A percentile compares a stretch with the other conserved stretches of the same genome.
These are phyloP conservation scores for Phylloporus sp. DNA, from an alignment of 768 basidiomycete genomes.

Conservation along the genomic window DNA sequence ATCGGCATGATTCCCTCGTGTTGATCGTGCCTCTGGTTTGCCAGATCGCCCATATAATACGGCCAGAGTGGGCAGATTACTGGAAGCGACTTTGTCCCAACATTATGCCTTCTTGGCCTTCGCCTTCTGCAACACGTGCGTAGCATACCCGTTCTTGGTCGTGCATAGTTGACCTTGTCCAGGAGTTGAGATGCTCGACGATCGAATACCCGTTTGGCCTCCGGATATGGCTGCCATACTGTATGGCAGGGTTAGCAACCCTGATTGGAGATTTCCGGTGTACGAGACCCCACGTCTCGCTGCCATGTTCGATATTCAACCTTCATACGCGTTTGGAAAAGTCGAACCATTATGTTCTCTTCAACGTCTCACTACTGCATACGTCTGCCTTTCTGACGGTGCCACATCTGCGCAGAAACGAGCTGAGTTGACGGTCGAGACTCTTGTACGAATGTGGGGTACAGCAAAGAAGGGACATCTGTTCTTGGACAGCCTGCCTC, in stretches of 20 bases:
- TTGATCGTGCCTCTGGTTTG: conserved; percentile 61
- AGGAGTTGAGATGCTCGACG: conserved; percentile 52
- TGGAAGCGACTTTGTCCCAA: conserved; percentile 81
- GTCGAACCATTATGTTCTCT: conserved; percentile 54
- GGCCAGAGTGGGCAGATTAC: conserved; percentile 88
- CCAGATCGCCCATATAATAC: conserved; percentile 53
- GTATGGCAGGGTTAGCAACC: conserved; percentile 51
- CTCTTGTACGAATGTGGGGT: conserved; percentile 43
- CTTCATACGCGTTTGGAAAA: conserved; percentile 58
- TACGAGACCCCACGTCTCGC: conserved; percentile 43
- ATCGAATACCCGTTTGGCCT: conserved; percentile 71
- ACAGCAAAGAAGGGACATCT: conserved; percentile 39
- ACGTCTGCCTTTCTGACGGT: conserved; percentile 54
- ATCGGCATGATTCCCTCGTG: conserved; percentile 51
- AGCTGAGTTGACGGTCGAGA: conserved; percentile 58
- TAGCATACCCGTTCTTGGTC: neutral
- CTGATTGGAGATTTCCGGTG: conserved; percentile 59
- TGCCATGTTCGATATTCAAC: conserved; percentile 43
- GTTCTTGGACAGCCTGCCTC: conserved; percentile 52
- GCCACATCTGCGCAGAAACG: conserved; percentile 52
- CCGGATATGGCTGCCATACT: conserved; percentile 71
- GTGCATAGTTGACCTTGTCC: conserved; percentile 11
- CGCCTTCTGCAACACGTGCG: conserved; percentile 33
- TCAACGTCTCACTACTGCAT: conserved; percentile 50
- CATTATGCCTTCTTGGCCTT: conserved; percentile 55